phyloP scores from a whole-genome alignment of 2,329 filamentous ascomycete species.

The Nemania sp. region DNA sequence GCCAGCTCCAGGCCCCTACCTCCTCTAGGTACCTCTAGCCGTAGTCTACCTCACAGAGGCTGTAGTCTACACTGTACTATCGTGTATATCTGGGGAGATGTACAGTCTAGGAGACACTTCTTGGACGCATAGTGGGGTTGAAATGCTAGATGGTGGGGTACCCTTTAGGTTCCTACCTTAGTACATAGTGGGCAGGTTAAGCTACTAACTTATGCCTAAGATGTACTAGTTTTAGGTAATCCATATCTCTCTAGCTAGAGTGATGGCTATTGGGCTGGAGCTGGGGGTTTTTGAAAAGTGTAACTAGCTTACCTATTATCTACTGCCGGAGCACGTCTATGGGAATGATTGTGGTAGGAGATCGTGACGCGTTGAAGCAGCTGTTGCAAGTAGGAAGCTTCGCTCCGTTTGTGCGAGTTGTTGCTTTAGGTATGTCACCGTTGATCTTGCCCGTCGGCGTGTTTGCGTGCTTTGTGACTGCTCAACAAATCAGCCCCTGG shows the following conservation, averaged over 20 bases:
- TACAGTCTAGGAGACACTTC: slow-evolving; percentile 15
- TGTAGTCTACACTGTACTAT: background rate
- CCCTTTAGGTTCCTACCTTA: slow-evolving; percentile 15
- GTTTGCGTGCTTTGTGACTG: slow-evolving; percentile 32
- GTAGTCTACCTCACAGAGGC: background rate
- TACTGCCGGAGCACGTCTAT: background rate
- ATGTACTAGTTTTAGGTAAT: slow-evolving; percentile 23
- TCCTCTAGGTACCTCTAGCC: background rate
- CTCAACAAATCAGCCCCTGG: slow-evolving; percentile 34
- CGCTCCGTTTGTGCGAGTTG: slow-evolving; percentile 7
- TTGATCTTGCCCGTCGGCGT: slow-evolving; percentile 15
- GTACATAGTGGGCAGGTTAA: slow-evolving; percentile 27
- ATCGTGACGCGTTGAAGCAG: background rate
- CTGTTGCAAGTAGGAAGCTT: slow-evolving; percentile 4
- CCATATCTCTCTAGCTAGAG: background rate
- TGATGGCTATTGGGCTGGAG: background rate
- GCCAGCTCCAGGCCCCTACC: background rate
- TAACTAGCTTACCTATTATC: background rate
- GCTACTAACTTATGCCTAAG: slow-evolving; percentile 23
- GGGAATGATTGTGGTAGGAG: no score
- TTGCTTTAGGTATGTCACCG: slow-evolving; percentile 12
- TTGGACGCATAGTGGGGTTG: slow-evolving; percentile 27
- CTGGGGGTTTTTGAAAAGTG: background rate
- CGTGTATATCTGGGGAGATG: background rate
- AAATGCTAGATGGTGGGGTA: slow-evolving; percentile 30